These are phyloP conservation scores for Malus hybrid DNA, from an alignment of 331 rosid species.

Conservation along the genomic window DNA sequence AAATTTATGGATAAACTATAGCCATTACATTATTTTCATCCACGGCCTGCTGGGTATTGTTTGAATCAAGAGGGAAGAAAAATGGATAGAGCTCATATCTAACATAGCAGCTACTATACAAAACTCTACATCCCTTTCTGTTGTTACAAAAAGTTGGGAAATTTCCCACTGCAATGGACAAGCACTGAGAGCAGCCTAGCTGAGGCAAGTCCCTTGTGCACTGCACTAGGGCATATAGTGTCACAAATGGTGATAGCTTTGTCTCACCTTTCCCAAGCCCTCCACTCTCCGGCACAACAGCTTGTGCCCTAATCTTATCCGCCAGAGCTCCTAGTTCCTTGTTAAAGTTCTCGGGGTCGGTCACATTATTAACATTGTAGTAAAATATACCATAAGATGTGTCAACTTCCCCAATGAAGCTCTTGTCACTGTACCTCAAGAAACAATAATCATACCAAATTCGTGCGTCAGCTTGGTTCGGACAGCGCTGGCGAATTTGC, in stretches of 20 bases:
- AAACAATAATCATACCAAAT: slow-evolving; percentile 72
- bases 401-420: slow-evolving; percentile 42
- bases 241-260: slow-evolving; percentile 29
- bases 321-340: slow-evolving; percentile 31
- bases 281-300: slow-evolving; percentile 19
- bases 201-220: slow-evolving; percentile 67
- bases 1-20: slow-evolving; percentile 21
- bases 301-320: slow-evolving; percentile 31
- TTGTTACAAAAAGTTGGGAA: slow-evolving; percentile 29
- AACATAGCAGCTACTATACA: slow-evolving; percentile 63
- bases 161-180: slow-evolving; percentile 49
- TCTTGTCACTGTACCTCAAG: slow-evolving; percentile 34
- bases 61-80: slow-evolving; percentile 48
- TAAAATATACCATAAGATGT: slow-evolving; percentile 48
- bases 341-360: slow-evolving; percentile 44
- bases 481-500: slow-evolving; percentile 38
- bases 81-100: slow-evolving; percentile 67
- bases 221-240: slow-evolving; percentile 58
- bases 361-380: slow-evolving; percentile 35
- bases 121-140: slow-evolving; percentile 49
- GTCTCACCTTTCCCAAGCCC: slow-evolving; percentile 67
- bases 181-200: slow-evolving; percentile 50
- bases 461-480: slow-evolving; percentile 46
- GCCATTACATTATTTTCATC: slow-evolving; percentile 13
- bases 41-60: not conserved